These are phyloP conservation scores for Bullera alba DNA, from an alignment of 768 basidiomycete genomes.

Conservation along the genomic window DNA sequence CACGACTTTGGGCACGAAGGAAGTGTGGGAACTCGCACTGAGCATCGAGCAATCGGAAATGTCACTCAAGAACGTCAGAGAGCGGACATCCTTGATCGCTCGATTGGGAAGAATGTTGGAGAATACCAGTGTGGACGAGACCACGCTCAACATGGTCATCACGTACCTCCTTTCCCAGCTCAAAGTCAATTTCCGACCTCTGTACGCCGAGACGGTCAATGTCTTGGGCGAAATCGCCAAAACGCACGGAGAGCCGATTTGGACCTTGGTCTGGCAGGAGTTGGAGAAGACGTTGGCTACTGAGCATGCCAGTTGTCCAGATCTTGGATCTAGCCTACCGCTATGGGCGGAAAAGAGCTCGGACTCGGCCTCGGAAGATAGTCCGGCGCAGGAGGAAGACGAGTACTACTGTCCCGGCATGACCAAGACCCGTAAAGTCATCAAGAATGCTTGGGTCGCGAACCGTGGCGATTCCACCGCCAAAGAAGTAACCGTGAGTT, in stretches of 20 bases:
- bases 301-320: constrained; percentile 10
- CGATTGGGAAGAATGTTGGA: constrained; percentile 53
- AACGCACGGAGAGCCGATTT: constrained; percentile 64
- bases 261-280: constrained; percentile 64
- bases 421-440: constrained; percentile 12
- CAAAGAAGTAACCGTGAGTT: constrained; percentile 54
- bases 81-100: constrained; percentile 70
- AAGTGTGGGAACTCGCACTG: constrained; percentile 51
- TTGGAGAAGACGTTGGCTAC: constrained; percentile 47
- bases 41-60: constrained; percentile 74
- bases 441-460: constrained; percentile 17
- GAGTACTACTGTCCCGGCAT: constrained; percentile 44
- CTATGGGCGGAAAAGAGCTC: constrained; percentile 15
- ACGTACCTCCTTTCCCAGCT: constrained; percentile 58
- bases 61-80: constrained; percentile 72
- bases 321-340: constrained; percentile 16
- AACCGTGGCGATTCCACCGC: too few species aligned
- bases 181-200: constrained; percentile 83
- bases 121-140: background rate
- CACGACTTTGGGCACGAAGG: background rate
- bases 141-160: constrained; percentile 7
- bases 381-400: constrained; percentile 24
- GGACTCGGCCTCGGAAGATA: background rate
- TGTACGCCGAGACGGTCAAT: constrained; percentile 75
- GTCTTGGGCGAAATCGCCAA: constrained; percentile 55